Base-by-base conservation (phyloP, 805 yeast species). In the Ogataea chonburiensis region DNA sequence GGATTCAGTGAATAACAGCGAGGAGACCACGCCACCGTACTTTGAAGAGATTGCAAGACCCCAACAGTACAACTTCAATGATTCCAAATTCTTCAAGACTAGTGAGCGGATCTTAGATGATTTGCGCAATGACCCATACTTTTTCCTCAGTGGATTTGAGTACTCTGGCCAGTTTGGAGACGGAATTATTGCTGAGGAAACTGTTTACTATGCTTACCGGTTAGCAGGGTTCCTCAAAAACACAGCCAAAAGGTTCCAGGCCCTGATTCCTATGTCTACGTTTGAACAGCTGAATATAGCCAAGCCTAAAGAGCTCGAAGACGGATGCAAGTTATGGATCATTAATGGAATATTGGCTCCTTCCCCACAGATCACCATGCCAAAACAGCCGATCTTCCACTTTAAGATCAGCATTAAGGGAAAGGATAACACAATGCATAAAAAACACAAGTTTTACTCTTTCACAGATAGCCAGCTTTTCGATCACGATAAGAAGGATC, bases 51-150 rank as follows among this genome's bases (percentile, higher is more conserved):
- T 40, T 2, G 14, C 7, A 17, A 13, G 23, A 10, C 22, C 22
- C 10, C 31, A 17, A 17, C 20, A 17, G 19, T 57, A 57, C 37
- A 48, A 52, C 25, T 59, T 59, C 18, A 21, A 28, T 3, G 38
- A 41, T 6, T 45, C 55, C n/a, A 37, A 31, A 13, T 44, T 53
- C 23, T 75, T 76, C 60, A 84, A 83, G 49, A 81, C 91, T 0
- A 59, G 80, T 5, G 83, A 83, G 49, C 64, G 91, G 37, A 64
- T 84, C 14, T 48, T 82, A 15, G 87, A 81, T 53, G 91, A 83
- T 50, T 52, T 83, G 19, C 62, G 72, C 34, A 68, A 65, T 19
- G 74, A 68, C 40, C 53, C 71, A 7, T 44, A 58, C 20, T 66
- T 68, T 42, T 38, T 63, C 9, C 28, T 49, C 12, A 50, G 52